These are phyloP conservation scores for Entomortierella parvispora DNA, from an alignment of 192 early-diverging fungal species.

Conservation along the genomic window DNA sequence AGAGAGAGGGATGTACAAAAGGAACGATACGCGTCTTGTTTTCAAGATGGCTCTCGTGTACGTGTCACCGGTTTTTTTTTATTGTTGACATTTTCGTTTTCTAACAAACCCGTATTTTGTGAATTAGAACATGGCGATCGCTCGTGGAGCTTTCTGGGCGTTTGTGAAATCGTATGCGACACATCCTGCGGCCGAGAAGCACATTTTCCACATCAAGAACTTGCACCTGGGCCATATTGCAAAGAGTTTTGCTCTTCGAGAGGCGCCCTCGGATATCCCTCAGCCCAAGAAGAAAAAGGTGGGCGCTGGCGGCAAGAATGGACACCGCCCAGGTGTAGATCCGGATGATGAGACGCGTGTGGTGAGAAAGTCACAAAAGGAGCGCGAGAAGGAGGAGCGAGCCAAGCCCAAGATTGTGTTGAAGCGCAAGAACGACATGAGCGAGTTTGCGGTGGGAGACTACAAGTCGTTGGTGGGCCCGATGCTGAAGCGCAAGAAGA, in stretches of 20 bases:
- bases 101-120: constrained; percentile 9
- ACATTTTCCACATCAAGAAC: constrained; percentile 94
- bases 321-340: neutral
- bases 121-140: constrained; percentile 65
- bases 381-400: constrained; percentile 40
- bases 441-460: constrained; percentile 53
- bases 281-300: constrained; percentile 55
- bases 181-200: constrained; percentile 82
- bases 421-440: constrained; percentile 52
- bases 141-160: constrained; percentile 87
- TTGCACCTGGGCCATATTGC: constrained; percentile 97
- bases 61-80: constrained; percentile 8
- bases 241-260: constrained; percentile 95
- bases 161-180: constrained; percentile 95
- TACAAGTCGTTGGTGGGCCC: constrained; percentile 51
- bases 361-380: constrained; percentile 39
- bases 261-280: constrained; percentile 81
- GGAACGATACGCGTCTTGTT: too few species aligned
- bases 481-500: constrained; percentile 50
- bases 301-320: constrained; percentile 11
- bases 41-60: too few species aligned
- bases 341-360: constrained; percentile 31
- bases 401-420: constrained; percentile 39
- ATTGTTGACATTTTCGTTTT: constrained; percentile 2
- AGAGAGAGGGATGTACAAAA: too few species aligned